A percentile compares a stretch with the other conserved stretches of the same genome.
These are phyloP conservation scores for Gryganskiella cystojenkinii DNA, from an alignment of 192 early-diverging fungal species.

Conservation along the genomic window DNA sequence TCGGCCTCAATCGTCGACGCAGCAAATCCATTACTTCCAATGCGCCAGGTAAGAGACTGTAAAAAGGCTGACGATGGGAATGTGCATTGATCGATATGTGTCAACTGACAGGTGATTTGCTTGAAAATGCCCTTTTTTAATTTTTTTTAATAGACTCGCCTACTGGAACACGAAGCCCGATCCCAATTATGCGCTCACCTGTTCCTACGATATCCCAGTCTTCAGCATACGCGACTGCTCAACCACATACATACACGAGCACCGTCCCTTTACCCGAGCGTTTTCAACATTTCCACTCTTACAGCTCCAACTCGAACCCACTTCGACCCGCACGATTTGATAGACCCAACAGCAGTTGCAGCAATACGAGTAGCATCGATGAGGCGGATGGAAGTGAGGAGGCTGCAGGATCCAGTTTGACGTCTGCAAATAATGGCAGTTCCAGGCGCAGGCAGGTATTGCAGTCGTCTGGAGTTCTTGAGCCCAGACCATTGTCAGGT, in stretches of 20 bases:
- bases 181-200: slow-evolving; percentile 44
- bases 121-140: neutral
- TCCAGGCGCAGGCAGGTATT: slow-evolving; percentile 19
- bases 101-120: neutral
- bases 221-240: slow-evolving; percentile 28
- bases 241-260: slow-evolving; percentile 22
- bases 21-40: slow-evolving; percentile 40
- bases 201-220: slow-evolving; percentile 40
- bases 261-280: slow-evolving; percentile 42
- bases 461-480: neutral
- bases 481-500: slow-evolving; percentile 17
- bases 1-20: slow-evolving; percentile 41
- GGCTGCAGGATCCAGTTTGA: slow-evolving; percentile 24
- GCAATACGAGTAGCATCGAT: slow-evolving; percentile 44
- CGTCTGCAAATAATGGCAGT: slow-evolving; percentile 15
- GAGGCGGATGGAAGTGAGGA: slow-evolving; percentile 40
- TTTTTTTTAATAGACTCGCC: slow-evolving; percentile 20
- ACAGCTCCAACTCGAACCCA: neutral
- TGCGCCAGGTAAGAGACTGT: slow-evolving; percentile 23
- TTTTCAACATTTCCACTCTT: slow-evolving; percentile 46
- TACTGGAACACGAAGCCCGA: slow-evolving; percentile 23
- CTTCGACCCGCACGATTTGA: slow-evolving; percentile 19
- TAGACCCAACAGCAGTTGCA: slow-evolving; percentile 39
- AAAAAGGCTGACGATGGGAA: no score
- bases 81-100: no score